Conservation (phyloP, 345 rosid species). For the Eucalyptus polyanthemos region DNA sequence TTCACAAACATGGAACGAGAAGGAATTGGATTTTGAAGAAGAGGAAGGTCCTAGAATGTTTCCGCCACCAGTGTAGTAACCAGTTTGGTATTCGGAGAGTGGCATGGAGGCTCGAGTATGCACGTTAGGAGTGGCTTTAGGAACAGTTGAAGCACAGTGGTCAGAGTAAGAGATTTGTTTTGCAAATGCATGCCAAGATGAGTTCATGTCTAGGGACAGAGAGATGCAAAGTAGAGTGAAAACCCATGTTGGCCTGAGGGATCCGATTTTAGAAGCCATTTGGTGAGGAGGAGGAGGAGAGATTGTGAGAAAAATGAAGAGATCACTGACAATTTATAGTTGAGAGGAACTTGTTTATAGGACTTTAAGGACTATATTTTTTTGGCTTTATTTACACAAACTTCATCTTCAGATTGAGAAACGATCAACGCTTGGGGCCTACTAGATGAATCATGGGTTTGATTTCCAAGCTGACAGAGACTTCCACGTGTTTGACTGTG, state of each 20-base stretch:
- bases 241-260: neutral
- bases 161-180: neutral
- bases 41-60: neutral
- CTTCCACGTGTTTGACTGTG: neutral
- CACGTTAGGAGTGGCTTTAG: neutral
- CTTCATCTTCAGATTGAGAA: neutral
- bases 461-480: neutral
- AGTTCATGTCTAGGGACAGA: neutral
- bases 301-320: neutral
- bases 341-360: neutral
- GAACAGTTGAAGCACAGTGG: conserved; percentile 11
- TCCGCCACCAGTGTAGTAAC: conserved; percentile 1
- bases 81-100: neutral
- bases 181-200: neutral
- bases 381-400: neutral
- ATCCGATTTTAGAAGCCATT: neutral
- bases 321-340: neutral
- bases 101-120: neutral
- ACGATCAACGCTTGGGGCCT: neutral
- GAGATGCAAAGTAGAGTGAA: neutral
- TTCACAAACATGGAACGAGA: neutral
- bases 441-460: neutral
- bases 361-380: neutral
- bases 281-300: neutral
- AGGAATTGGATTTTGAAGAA: neutral